Percentiles rank a stretch among this genome's conserved stretches.
Evolutionary conservation across 768 basidiomycete species (phyloP).

Genomic region (Sporobolomyces phaffii): DNA sequence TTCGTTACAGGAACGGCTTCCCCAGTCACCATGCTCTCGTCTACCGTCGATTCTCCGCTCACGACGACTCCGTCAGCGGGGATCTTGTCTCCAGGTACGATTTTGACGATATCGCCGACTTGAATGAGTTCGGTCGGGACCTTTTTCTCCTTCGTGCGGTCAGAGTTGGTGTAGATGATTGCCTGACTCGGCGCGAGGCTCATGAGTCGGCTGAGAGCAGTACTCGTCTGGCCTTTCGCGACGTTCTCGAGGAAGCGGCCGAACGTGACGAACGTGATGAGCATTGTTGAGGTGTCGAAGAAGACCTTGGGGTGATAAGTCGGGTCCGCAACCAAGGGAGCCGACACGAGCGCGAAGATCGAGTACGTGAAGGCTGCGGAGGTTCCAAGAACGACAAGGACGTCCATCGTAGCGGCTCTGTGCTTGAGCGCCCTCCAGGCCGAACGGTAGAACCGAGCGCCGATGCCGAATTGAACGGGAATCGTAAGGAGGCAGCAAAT

Average conservation of each 20-base stretch:
- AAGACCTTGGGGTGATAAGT: slow-evolving; percentile 77
- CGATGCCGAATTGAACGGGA: slow-evolving; percentile 89
- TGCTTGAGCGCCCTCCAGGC: slow-evolving; percentile 90
- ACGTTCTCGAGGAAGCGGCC: slow-evolving; percentile 93
- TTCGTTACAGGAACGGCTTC: slow-evolving; percentile 86
- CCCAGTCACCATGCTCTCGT: slow-evolving; percentile 94
- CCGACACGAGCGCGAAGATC: slow-evolving; percentile 60
- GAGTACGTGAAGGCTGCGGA: slow-evolving; percentile 92
- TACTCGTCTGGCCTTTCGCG: slow-evolving; percentile 94
- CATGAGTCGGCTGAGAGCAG: slow-evolving; percentile 94
- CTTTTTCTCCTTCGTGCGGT: slow-evolving; percentile 70
- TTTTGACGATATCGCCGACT: slow-evolving; percentile 83
- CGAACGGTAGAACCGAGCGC: slow-evolving; percentile 74
- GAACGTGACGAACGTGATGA: slow-evolving; percentile 92
- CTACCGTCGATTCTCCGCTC: slow-evolving; percentile 75
- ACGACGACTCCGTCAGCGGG: slow-evolving; percentile 91
- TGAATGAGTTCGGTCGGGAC: slow-evolving; percentile 92
- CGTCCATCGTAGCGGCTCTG: slow-evolving; percentile 90
- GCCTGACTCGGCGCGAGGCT: slow-evolving; percentile 90
- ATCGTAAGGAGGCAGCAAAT: slow-evolving; percentile 71
- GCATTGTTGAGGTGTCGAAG: slow-evolving; percentile 98
- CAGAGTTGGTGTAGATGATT: slow-evolving; percentile 76
- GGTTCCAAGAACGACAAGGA: slow-evolving; percentile 90
- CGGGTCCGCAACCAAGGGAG: slow-evolving; percentile 51
- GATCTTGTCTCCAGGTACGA: slow-evolving; percentile 93